Percentiles rank a stretch among this genome's conserved stretches.
phyloP scores from a whole-genome alignment of 441 rosid genomes.

The Gossypium gossypioides region DNA sequence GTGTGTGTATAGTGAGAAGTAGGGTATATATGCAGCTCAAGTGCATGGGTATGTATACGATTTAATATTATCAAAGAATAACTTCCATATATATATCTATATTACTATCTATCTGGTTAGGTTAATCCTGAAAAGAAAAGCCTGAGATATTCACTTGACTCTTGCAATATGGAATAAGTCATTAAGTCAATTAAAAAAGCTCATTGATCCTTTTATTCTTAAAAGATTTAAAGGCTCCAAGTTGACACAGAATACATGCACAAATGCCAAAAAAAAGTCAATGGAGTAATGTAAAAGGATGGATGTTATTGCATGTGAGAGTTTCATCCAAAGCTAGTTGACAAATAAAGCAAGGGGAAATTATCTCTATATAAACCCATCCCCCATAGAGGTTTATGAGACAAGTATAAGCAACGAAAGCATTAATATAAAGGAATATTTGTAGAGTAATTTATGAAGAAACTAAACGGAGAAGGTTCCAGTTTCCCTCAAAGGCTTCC shows the following conservation, averaged over 20 bases:
- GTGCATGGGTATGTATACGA: not conserved
- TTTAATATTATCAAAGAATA: not conserved
- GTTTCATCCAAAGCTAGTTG: too few species aligned
- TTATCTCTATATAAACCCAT: not conserved
- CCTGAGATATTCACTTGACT: not conserved
- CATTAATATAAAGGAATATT: too few species aligned
- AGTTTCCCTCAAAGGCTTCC: constrained; percentile 36
- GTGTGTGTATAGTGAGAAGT: not conserved
- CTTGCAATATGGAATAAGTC: not conserved
- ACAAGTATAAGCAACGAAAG: too few species aligned
- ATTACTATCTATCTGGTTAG: too few species aligned
- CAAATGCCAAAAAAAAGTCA: not conserved
- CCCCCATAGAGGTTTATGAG: not conserved
- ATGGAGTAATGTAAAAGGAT: not conserved
- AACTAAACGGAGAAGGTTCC: constrained; percentile 22
- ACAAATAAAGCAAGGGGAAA: too few species aligned
- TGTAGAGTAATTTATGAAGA: too few species aligned
- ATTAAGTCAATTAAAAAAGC: not conserved
- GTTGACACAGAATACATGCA: not conserved
- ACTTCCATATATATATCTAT: too few species aligned
- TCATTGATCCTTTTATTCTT: not conserved
- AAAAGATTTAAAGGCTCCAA: too few species aligned
- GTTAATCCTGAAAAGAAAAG: not conserved
- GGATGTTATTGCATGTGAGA: too few species aligned
- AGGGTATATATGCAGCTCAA: not conserved